Evolutionary conservation across 2,329 filamentous ascomycete species (phyloP).

Genomic region (Nemania sp.): DNA sequence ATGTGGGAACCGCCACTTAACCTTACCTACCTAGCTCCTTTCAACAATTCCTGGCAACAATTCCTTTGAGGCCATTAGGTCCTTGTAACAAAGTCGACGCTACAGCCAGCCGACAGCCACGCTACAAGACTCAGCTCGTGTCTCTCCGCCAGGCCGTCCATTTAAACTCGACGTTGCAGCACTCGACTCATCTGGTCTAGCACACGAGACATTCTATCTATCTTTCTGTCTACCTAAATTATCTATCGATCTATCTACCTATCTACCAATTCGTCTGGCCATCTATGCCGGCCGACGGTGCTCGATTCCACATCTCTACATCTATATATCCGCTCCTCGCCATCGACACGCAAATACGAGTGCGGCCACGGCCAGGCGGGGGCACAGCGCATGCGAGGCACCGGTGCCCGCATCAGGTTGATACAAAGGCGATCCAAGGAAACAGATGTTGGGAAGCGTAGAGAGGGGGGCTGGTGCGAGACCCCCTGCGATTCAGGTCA

Average conservation of each 20-base stretch:
- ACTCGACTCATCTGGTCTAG: not conserved
- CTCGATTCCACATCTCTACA: not conserved
- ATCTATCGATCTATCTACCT: no score
- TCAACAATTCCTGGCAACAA: no score
- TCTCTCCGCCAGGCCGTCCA: slow-evolving; percentile 1
- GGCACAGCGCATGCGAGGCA: not conserved
- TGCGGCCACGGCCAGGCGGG: not conserved
- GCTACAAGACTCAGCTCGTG: slow-evolving; percentile 15
- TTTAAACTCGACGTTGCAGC: not conserved
- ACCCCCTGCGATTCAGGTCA: slow-evolving; percentile 68
- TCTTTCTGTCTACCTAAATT: no score
- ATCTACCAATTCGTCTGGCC: not conserved
- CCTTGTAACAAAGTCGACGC: not conserved
- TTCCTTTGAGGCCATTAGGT: no score
- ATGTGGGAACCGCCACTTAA: slow-evolving; percentile 9
- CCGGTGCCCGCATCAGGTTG: not conserved
- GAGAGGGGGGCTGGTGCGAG: slow-evolving; percentile 29
- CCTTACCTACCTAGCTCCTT: slow-evolving; percentile 3
- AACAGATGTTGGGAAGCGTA: slow-evolving; percentile 23
- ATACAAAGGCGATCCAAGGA: no score
- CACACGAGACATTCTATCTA: not conserved
- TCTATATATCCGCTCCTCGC: not conserved
- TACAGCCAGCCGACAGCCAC: slow-evolving; percentile 1
- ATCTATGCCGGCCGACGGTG: not conserved
- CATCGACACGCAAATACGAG: not conserved